These are phyloP conservation scores for Phytopythium mirpurense DNA, from an alignment of 352 stramenopile species.

Conservation along the genomic window DNA sequence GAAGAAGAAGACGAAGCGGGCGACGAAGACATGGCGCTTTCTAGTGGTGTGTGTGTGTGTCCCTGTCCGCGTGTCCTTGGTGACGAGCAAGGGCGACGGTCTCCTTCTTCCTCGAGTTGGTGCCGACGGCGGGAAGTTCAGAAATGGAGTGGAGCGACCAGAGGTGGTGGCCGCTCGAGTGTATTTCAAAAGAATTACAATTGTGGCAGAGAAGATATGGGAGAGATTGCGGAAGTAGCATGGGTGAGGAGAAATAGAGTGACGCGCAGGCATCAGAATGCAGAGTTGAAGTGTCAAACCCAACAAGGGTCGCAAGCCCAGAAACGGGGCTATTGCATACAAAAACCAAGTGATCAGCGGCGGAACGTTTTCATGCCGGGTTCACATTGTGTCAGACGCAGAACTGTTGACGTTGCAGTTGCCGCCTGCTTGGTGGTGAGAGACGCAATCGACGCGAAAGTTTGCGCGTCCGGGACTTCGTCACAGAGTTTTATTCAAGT, in stretches of 20 bases:
- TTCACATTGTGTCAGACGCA: too few species aligned
- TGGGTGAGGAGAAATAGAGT: background rate
- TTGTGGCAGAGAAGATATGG: background rate
- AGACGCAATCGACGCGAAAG: too few species aligned
- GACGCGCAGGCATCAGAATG: slow-evolving; percentile 8
- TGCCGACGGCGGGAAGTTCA: slow-evolving; percentile 8
- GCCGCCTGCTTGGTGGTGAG: background rate
- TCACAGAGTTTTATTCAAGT: too few species aligned
- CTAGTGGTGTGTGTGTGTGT: background rate
- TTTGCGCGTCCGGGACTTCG: too few species aligned
- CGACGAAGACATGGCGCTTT: background rate
- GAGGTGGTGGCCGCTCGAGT: too few species aligned
- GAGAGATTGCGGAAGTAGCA: background rate
- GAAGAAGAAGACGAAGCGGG: slow-evolving; percentile 8
- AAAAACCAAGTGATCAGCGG: background rate
- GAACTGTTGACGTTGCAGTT: slow-evolving; percentile 3
- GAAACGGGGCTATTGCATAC: background rate
- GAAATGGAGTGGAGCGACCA: slow-evolving; percentile 3
- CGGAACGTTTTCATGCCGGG: background rate
- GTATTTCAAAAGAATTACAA: too few species aligned
- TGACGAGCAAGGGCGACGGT: background rate
- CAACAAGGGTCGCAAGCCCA: background rate
- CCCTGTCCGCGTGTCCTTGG: background rate
- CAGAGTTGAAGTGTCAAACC: slow-evolving; percentile 11
- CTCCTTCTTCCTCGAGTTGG: slow-evolving; percentile 6